Percentiles rank a stretch among this genome's conserved stretches.
Evolutionary conservation across 2,329 filamentous ascomycete species (phyloP).

Genomic region (Gaeumannomyces tritici): DNA sequence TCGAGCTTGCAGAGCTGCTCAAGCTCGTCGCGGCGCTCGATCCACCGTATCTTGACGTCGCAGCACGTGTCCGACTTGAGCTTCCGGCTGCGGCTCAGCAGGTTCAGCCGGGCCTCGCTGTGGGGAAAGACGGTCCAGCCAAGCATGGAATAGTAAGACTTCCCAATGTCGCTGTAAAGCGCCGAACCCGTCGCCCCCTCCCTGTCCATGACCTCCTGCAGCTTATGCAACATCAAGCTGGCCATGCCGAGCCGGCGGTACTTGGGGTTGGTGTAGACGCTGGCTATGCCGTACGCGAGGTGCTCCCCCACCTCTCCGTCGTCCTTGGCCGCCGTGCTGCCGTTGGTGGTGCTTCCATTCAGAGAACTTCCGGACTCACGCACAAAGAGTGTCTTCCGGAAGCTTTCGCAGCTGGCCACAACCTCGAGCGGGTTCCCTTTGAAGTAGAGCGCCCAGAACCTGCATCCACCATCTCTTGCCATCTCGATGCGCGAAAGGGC

Average conservation of each 20-base stretch:
- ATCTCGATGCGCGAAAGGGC: constrained; percentile 17
- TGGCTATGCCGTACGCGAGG: constrained; percentile 21
- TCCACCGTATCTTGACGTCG: constrained; percentile 10
- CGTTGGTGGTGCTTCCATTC: neutral
- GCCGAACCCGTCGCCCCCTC: constrained; percentile 21
- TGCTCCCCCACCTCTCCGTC: constrained; percentile 13
- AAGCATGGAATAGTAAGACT: constrained; percentile 21
- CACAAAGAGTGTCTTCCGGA: constrained; percentile 6
- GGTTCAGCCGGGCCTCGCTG: constrained; percentile 20
- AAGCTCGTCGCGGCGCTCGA: constrained; percentile 13
- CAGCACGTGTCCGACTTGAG: constrained; percentile 1
- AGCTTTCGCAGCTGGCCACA: constrained; percentile 23
- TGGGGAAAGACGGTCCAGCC: constrained; percentile 24
- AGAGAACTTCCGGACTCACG: neutral
- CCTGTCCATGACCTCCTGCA: constrained; percentile 23
- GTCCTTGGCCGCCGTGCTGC: neutral
- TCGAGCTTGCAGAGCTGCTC: constrained; percentile 16
- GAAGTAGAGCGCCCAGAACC: constrained; percentile 21
- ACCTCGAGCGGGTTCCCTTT: constrained; percentile 17
- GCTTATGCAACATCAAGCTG: constrained; percentile 19
- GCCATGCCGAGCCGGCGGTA: constrained; percentile 25
- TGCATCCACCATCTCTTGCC: constrained; percentile 13
- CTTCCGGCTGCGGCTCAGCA: constrained; percentile 9
- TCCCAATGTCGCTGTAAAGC: constrained; percentile 23
- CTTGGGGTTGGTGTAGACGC: constrained; percentile 24